Evolutionary conservation across 192 early-diverging fungal genomes (phyloP).

Genomic region (Linnemannia schmuckeri): DNA sequence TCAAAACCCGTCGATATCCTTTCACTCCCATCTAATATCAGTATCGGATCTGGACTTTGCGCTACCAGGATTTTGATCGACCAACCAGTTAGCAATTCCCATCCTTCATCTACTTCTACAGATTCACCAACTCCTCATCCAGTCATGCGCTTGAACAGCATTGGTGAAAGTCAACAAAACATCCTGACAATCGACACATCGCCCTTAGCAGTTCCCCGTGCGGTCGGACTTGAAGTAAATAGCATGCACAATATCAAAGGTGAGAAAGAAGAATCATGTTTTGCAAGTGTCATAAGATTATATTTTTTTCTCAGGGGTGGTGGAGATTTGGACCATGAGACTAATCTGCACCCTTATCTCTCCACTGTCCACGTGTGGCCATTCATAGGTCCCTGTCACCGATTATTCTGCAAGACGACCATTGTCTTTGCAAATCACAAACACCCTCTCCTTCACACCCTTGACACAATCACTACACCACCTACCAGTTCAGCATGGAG

Average conservation of each 20-base stretch:
- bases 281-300: background rate
- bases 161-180: background rate
- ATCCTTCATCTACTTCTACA: background rate
- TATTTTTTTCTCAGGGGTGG: background rate
- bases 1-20: slow-evolving; percentile 14
- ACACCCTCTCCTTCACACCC: slow-evolving; percentile 23
- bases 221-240: slow-evolving; percentile 29
- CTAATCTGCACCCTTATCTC: background rate
- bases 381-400: slow-evolving; percentile 1
- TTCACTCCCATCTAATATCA: slow-evolving; percentile 21
- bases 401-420: slow-evolving; percentile 22
- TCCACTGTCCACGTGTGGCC: background rate
- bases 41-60: slow-evolving; percentile 22
- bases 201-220: slow-evolving; percentile 9
- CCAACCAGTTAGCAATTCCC: slow-evolving; percentile 8
- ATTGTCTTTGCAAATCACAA: slow-evolving; percentile 27
- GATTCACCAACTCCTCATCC: background rate
- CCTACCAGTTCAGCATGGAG: slow-evolving; percentile 4
- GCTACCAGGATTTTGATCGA: slow-evolving; percentile 43
- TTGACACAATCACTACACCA: slow-evolving; percentile 18
- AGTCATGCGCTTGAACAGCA: slow-evolving; percentile 12
- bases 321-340: background rate
- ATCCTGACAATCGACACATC: slow-evolving; percentile 32
- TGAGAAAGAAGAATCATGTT: background rate
- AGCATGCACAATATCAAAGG: slow-evolving; percentile 2